A percentile compares a stretch with the other conserved stretches of the same genome.
Conservation (phyloP, 768 basidiomycete genomes). For the Podaxis sp. region DNA sequence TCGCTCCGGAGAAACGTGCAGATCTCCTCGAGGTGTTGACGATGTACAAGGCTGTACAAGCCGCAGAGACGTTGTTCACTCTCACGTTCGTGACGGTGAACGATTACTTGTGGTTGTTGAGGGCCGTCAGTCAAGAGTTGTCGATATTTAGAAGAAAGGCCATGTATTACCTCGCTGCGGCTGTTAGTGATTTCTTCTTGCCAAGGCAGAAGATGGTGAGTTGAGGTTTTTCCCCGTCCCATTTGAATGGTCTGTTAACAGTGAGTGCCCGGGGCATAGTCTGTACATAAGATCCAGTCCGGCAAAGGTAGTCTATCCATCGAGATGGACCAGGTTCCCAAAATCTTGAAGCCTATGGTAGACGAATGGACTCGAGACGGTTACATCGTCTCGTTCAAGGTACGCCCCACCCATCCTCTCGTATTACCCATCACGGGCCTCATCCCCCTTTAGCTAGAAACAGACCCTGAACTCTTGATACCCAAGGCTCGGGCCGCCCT, state of each 20-base stretch:
- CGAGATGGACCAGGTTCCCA: constrained; percentile 99
- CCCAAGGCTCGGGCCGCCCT: constrained; percentile 89
- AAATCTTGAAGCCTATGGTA: constrained; percentile 89
- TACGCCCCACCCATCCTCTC: constrained; percentile 19
- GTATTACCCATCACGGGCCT: not conserved
- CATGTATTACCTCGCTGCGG: constrained; percentile 96
- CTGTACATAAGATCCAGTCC: constrained; percentile 98
- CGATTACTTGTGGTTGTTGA: constrained; percentile 91
- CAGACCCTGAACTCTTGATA: constrained; percentile 74
- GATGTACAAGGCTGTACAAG: constrained; percentile 77
- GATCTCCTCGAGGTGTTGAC: constrained; percentile 70
- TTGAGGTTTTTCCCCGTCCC: constrained; percentile 9
- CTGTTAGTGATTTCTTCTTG: constrained; percentile 97
- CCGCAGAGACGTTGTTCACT: constrained; percentile 70
- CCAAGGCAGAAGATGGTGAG: constrained; percentile 86
- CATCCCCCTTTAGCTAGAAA: constrained; percentile 70
- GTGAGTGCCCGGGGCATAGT: constrained; percentile 37
- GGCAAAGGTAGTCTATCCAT: constrained; percentile 90
- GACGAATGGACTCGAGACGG: constrained; percentile 90
- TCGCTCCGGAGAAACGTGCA: constrained; percentile 58
- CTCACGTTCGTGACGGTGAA: constrained; percentile 92
- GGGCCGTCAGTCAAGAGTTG: constrained; percentile 78
- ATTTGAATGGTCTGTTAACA: not conserved
- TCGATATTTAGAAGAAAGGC: constrained; percentile 61
- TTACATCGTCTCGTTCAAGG: constrained; percentile 97